Base-by-base conservation (phyloP, 129 eudicot genomes). In the Oenanthe sinensis region DNA sequence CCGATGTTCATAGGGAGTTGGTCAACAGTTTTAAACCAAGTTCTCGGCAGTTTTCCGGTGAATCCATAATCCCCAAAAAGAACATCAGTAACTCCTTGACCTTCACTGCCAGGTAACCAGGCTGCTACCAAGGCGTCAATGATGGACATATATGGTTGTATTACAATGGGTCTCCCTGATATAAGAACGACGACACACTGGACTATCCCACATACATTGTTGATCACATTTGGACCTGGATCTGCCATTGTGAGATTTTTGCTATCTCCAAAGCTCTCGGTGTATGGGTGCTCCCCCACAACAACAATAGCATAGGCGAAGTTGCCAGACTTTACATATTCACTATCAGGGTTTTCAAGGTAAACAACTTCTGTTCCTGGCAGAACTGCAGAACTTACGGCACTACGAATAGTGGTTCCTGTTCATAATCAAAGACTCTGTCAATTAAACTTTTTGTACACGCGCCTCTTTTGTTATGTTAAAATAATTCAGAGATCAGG, bases 21-120 rank as follows among this genome's bases (percentile, higher is more conserved):
- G 37, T 87, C 90, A 5, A 87, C 91, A 2, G 79, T 87, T 82
- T 75, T 90, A 78, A 90, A 90, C 96, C 96, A 90, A 46, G 96
- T 90, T 74, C 86, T 75, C 4, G 92, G 74, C 47, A 90, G 88
- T 78, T 86, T 90, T 47, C 92, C 92, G 1, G 85, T 82, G 46
- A 90, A 90, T 22, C 55, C 86, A 79, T 90, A 80, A 79, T 90
- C 91, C 42, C 95, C 91, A 75, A 84, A 90, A 50, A 90, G 84
- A 45, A 88, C 91, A 83, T 90, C 96, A 48, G 96, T 84, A 71
- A 90, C 96, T n/a, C 92, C 96, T 81, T 82, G 90, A 26, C 90
- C 96, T 84, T 90, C 96, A 37, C 85, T 82, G 26, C 96, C 96
- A 8, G 96, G 92, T 80, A 90, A 86, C 96, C 96, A 90, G 62